These are phyloP conservation scores for Calophaca sinica DNA, from an alignment of 306 rosid genomes.

Conservation along the genomic window DNA sequence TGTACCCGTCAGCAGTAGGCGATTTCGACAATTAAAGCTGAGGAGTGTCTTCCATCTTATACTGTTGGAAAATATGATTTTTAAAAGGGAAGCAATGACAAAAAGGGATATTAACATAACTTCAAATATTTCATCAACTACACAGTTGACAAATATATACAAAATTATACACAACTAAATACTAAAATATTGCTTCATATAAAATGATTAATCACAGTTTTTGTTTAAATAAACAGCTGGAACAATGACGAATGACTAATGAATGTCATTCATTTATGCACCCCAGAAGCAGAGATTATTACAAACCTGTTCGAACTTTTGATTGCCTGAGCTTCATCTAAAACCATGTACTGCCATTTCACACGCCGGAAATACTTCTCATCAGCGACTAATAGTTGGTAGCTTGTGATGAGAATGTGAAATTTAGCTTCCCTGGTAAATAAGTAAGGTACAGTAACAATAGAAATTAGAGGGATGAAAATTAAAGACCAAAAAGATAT, in stretches of 20 bases:
- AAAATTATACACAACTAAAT: constrained; percentile 29
- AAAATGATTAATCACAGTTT: constrained; percentile 15
- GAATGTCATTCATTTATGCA: constrained; percentile 28
- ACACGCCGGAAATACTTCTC: constrained; percentile 90
- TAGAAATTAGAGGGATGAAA: constrained; percentile 31
- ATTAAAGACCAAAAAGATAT: constrained; percentile 15
- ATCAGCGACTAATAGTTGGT: constrained; percentile 90
- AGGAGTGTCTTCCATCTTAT: constrained; percentile 99
- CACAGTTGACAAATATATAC: constrained; percentile 9
- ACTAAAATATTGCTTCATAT: constrained; percentile 25
- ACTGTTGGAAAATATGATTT: constrained; percentile 58
- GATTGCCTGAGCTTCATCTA: constrained; percentile 99
- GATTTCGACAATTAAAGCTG: constrained; percentile 96
- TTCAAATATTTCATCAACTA: constrained; percentile 34
- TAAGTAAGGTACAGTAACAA: constrained; percentile 32
- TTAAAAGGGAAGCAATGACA: constrained; percentile 12
- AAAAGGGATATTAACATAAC: constrained; percentile 16
- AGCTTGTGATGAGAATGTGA: constrained; percentile 95
- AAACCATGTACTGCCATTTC: constrained; percentile 99
- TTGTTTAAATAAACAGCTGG: constrained; percentile 12
- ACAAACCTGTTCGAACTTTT: constrained; percentile 87
- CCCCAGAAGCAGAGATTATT: constrained; percentile 32
- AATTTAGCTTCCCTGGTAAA: constrained; percentile 88
- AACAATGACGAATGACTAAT: constrained; percentile 35
- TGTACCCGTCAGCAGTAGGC: constrained; percentile 92